Conservation (phyloP, 495 filamentous ascomycete genomes). For the Articulospora tetracladia region DNA sequence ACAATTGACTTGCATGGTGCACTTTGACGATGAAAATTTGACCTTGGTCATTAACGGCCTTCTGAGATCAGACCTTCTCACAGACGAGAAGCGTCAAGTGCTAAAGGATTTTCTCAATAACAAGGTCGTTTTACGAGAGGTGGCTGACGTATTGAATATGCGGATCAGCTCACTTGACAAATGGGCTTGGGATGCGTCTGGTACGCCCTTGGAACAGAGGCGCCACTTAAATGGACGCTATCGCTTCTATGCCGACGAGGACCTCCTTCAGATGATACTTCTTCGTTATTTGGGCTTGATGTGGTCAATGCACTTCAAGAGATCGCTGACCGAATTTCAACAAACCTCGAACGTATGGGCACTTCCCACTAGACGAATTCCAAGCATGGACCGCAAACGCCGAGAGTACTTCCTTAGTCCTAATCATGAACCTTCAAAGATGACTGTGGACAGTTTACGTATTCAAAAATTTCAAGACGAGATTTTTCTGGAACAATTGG, state of each 20-base stretch:
- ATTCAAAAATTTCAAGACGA: neutral
- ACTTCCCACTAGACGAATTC: slow-evolving; percentile 31
- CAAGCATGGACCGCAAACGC: slow-evolving; percentile 38
- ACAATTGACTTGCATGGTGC: slow-evolving; percentile 28
- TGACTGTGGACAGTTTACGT: slow-evolving; percentile 28
- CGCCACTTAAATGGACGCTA: slow-evolving; percentile 61
- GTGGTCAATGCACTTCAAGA: slow-evolving; percentile 53
- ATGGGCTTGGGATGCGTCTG: slow-evolving; percentile 51
- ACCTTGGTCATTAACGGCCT: slow-evolving; percentile 49
- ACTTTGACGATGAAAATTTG: slow-evolving; percentile 37
- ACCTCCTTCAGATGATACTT: slow-evolving; percentile 59
- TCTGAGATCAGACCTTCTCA: slow-evolving; percentile 50
- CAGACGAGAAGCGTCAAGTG: slow-evolving; percentile 52
- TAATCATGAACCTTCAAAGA: neutral
- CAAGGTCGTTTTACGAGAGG: slow-evolving; percentile 48
- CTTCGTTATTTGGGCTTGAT: slow-evolving; percentile 58
- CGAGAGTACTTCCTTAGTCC: slow-evolving; percentile 43
- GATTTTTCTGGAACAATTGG: slow-evolving; percentile 16
- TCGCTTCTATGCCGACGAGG: slow-evolving; percentile 60
- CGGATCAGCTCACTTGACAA: slow-evolving; percentile 51
- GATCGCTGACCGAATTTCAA: slow-evolving; percentile 36
- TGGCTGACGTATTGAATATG: slow-evolving; percentile 66
- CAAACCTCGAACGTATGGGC: slow-evolving; percentile 35
- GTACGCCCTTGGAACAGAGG: slow-evolving; percentile 51
- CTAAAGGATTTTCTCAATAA: slow-evolving; percentile 57